Conservation (phyloP, 2,329 filamentous ascomycete species). For the Aspergillus versicolor region DNA sequence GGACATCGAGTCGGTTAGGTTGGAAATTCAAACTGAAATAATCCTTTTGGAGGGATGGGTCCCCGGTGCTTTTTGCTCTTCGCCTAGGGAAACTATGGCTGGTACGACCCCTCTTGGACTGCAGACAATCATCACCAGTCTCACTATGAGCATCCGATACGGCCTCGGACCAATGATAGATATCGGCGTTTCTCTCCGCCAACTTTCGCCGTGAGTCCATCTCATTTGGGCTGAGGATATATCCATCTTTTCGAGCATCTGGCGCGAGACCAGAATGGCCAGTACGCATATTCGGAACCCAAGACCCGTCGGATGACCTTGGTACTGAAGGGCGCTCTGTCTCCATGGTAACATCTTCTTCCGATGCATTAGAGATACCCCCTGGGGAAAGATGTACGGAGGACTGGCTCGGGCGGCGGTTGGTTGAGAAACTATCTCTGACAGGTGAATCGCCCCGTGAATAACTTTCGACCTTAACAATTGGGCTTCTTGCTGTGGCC, state of each 20-base stretch:
- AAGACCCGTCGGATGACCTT: slow-evolving; percentile 48
- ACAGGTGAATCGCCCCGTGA: slow-evolving; percentile 46
- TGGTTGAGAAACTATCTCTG: slow-evolving; percentile 23
- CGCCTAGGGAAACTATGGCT: slow-evolving; percentile 32
- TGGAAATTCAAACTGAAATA: slow-evolving; percentile 32
- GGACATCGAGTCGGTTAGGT: slow-evolving; percentile 41
- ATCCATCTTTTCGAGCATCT: slow-evolving; percentile 43
- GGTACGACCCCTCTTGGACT: slow-evolving; percentile 21
- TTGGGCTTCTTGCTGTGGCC: slow-evolving; percentile 40
- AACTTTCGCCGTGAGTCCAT: slow-evolving; percentile 47
- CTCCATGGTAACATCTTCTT: slow-evolving; percentile 26
- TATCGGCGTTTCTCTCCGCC: slow-evolving; percentile 54
- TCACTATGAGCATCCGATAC: slow-evolving; percentile 50
- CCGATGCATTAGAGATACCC: slow-evolving; percentile 27
- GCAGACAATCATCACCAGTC: slow-evolving; percentile 31
- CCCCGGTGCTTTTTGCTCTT: slow-evolving; percentile 48
- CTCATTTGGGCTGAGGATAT: slow-evolving; percentile 52
- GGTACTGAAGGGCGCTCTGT: slow-evolving; percentile 23
- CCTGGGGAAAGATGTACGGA: slow-evolving; percentile 38
- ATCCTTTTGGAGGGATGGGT: slow-evolving; percentile 32
- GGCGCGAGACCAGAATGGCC: slow-evolving; percentile 51
- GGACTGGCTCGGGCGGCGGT: slow-evolving; percentile 32
- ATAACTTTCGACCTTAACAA: slow-evolving; percentile 45
- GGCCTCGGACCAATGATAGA: slow-evolving; percentile 53
- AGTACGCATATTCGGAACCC: slow-evolving; percentile 39